Conservation (phyloP, 179 eudicot species). For the Vitellaria paradoxa region DNA sequence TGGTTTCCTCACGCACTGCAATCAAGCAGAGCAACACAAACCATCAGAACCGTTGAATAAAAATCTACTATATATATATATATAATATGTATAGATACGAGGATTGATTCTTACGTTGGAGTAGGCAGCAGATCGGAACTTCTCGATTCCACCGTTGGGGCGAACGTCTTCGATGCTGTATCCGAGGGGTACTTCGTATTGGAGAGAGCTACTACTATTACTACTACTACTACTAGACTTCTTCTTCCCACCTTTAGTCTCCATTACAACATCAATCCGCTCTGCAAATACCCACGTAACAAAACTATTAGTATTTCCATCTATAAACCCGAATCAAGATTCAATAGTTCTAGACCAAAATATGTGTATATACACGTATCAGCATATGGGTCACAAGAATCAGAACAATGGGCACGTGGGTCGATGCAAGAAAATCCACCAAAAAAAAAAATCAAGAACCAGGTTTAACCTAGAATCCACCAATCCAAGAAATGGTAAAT, state of each 20-base stretch:
- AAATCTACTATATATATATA: background rate
- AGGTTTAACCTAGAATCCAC: background rate
- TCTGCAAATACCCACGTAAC: conserved; percentile 8
- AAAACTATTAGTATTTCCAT: background rate
- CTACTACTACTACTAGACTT: conserved; percentile 18
- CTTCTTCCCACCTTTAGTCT: conserved; percentile 36
- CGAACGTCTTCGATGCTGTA: conserved; percentile 49
- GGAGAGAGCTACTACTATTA: conserved; percentile 15
- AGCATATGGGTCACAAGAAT: background rate
- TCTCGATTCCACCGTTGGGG: conserved; percentile 41
- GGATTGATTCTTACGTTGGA: conserved; percentile 28
- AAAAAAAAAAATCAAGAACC: no score
- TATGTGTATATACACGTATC: background rate
- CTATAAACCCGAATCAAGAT: background rate
- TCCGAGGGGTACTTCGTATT: conserved; percentile 47
- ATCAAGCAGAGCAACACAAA: background rate
- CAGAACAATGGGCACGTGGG: background rate
- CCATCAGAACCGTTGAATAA: background rate
- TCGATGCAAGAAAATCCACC: background rate
- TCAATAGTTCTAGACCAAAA: background rate
- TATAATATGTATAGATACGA: background rate
- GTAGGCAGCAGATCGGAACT: conserved; percentile 51
- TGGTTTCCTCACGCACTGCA: conserved; percentile 52
- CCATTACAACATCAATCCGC: conserved; percentile 33
- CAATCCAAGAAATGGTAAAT: no score